Evolutionary conservation across 345 rosid species (phyloP).

Genomic region (Eucalyptus sp.): DNA sequence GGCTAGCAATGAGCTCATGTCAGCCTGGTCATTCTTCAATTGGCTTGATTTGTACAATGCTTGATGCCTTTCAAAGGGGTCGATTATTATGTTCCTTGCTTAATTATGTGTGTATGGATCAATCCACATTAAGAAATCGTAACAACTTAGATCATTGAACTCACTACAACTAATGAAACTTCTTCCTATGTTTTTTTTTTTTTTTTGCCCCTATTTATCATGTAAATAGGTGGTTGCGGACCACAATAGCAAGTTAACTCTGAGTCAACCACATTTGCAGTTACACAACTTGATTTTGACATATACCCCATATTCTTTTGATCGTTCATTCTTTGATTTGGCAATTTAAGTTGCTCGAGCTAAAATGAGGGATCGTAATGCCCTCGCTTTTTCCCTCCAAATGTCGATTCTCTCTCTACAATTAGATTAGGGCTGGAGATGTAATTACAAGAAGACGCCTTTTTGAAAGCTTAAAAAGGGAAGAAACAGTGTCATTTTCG

Average conservation of each 20-base stretch:
- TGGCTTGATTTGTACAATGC: background rate
- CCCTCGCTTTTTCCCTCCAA: background rate
- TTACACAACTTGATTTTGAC: background rate
- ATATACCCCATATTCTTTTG: rapidly evolving
- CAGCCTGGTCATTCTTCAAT: rapidly evolving
- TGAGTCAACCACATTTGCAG: rapidly evolving
- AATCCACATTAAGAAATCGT: background rate
- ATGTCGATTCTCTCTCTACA: too few relatives aligned
- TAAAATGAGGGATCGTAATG: background rate
- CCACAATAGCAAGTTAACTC: too few relatives aligned
- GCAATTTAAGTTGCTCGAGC: background rate
- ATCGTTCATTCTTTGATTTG: background rate
- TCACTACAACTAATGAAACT: background rate
- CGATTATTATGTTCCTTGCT: background rate
- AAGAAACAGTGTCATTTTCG: background rate
- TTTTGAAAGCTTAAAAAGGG: background rate
- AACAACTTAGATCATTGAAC: background rate
- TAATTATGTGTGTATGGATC: background rate
- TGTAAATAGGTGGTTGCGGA: background rate
- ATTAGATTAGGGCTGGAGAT: background rate
- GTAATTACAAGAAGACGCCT: background rate
- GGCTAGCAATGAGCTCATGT: background rate
- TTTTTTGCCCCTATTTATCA: background rate
- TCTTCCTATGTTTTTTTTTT: too few relatives aligned
- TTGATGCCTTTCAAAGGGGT: background rate